These are phyloP conservation scores for Neonectria faginata DNA, from an alignment of 2,329 filamentous ascomycete species.

Conservation along the genomic window DNA sequence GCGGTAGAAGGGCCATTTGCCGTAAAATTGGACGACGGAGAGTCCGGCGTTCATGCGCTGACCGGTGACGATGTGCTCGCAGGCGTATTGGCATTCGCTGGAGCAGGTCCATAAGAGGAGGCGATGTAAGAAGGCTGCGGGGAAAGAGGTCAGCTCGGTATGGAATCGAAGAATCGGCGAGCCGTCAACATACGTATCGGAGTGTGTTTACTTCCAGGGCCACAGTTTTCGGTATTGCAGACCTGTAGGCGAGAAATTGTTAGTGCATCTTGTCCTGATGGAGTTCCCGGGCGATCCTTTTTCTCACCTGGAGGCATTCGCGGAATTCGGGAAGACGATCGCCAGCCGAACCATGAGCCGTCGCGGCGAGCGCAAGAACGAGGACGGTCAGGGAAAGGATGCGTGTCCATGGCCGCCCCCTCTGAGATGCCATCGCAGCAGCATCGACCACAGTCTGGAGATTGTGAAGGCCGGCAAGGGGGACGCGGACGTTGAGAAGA, in stretches of 20 bases:
- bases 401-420: conserved; percentile 50
- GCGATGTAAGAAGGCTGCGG: conserved; percentile 81
- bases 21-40: conserved; percentile 90
- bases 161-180: conserved; percentile 16
- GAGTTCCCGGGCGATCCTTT: neutral
- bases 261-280: conserved; percentile 19
- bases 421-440: conserved; percentile 47
- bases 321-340: conserved; percentile 89
- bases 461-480: conserved; percentile 15
- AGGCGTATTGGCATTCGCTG: conserved; percentile 96
- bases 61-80: conserved; percentile 91
- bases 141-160: conserved; percentile 34
- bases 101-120: conserved; percentile 93
- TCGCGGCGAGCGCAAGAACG: conserved; percentile 55
- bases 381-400: conserved; percentile 51
- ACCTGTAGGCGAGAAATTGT: conserved; percentile 65
- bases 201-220: conserved; percentile 66
- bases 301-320: conserved; percentile 81
- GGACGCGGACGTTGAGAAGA: conserved; percentile 1
- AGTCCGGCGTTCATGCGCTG: conserved; percentile 73
- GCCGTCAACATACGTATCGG: conserved; percentile 73
- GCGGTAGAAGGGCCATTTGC: conserved; percentile 97
- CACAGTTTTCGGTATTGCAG: conserved; percentile 85
- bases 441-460: conserved; percentile 44
- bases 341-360: conserved; percentile 78